Conservation (phyloP, 441 rosid species). For the Rhodomyrtus psidioides region DNA sequence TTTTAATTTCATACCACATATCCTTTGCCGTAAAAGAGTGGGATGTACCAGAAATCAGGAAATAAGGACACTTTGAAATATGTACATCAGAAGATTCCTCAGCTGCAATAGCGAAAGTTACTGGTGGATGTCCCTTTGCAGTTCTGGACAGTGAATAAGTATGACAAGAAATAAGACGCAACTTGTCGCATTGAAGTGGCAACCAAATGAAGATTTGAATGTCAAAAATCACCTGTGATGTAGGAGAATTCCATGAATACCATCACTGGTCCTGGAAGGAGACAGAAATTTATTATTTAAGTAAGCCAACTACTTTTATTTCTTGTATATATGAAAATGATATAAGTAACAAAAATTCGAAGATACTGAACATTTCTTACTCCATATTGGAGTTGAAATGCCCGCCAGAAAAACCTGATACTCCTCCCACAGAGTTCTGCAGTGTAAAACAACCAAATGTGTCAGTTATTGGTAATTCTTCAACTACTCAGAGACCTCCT, state of each 20-base stretch:
- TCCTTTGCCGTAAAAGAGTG: constrained; percentile 52
- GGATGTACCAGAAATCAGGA: constrained; percentile 40
- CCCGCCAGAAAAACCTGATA: constrained; percentile 23
- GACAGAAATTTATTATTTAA: background rate
- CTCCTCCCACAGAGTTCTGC: constrained; percentile 34
- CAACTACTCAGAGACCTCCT: background rate
- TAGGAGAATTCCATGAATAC: constrained; percentile 65
- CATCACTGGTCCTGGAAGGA: constrained; percentile 47
- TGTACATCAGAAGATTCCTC: constrained; percentile 54
- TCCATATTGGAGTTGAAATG: constrained; percentile 34
- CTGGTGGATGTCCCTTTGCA: constrained; percentile 62
- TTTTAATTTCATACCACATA: constrained; percentile 68
- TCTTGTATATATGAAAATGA: background rate
- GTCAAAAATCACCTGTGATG: constrained; percentile 58
- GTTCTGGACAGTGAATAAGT: constrained; percentile 41
- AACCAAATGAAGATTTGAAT: background rate
- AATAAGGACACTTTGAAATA: constrained; percentile 61
- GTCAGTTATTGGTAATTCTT: background rate
- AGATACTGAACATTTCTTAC: constrained; percentile 13
- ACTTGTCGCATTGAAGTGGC: background rate
- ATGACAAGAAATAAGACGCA: background rate
- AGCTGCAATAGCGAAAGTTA: constrained; percentile 62
- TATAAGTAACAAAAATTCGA: background rate
- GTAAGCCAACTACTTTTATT: background rate
- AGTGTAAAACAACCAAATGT: background rate